These are phyloP conservation scores for Ophiocordyceps camponoti-rufipedis DNA, from an alignment of 2,329 filamentous ascomycete genomes.

Conservation along the genomic window DNA sequence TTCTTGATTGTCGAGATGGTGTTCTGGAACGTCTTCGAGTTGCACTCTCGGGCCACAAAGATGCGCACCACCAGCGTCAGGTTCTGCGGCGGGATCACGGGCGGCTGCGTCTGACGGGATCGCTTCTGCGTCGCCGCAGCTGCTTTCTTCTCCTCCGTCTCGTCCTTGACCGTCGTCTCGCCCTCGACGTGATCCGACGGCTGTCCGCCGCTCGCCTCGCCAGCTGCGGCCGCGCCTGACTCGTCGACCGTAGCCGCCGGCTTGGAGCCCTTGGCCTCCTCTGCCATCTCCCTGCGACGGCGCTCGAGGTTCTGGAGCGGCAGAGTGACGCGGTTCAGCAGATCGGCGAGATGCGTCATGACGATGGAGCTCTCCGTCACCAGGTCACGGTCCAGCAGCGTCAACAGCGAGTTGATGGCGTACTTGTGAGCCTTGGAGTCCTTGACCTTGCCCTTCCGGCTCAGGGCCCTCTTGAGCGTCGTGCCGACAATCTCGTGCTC, in stretches of 20 bases:
- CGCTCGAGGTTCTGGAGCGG: slow-evolving; percentile 70
- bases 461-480: slow-evolving; percentile 56
- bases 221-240: slow-evolving; percentile 7
- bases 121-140: slow-evolving; percentile 25
- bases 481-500: slow-evolving; percentile 68
- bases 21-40: slow-evolving; percentile 93
- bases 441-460: slow-evolving; percentile 75
- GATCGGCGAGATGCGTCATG: slow-evolving; percentile 80
- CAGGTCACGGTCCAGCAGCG: slow-evolving; percentile 76
- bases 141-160: slow-evolving; percentile 20
- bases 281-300: slow-evolving; percentile 57
- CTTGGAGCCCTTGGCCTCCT: slow-evolving; percentile 23
- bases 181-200: slow-evolving; percentile 8
- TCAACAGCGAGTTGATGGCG: slow-evolving; percentile 78
- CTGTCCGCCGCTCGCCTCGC: slow-evolving; percentile 4
- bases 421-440: slow-evolving; percentile 73
- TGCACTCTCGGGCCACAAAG: slow-evolving; percentile 88
- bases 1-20: slow-evolving; percentile 98
- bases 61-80: slow-evolving; percentile 91
- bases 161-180: slow-evolving; percentile 7
- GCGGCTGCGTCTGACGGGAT: slow-evolving; percentile 50
- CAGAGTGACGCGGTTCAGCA: slow-evolving; percentile 75
- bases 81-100: slow-evolving; percentile 74
- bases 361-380: slow-evolving; percentile 95
- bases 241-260: slow-evolving; percentile 18